Evolutionary conservation across 148 eudicot genomes (phyloP).

Genomic region (Rhododendron kiyosumense): DNA sequence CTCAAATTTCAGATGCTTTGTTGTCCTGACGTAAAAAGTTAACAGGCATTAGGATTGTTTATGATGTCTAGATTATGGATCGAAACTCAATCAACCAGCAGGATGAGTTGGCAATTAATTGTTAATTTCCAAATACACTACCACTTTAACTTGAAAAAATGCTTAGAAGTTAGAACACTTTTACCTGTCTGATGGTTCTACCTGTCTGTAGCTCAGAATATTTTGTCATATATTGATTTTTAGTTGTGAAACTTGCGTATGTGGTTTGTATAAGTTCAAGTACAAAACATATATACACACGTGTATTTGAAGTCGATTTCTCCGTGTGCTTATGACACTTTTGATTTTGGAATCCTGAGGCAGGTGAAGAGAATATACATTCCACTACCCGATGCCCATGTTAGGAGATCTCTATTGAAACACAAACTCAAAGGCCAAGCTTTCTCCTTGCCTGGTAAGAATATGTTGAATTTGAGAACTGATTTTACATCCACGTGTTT

Average conservation of each 20-base stretch:
- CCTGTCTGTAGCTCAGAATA: neutral
- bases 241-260: neutral
- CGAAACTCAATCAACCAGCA: neutral
- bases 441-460: conserved; percentile 86
- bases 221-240: neutral
- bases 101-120: neutral
- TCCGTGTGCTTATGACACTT: neutral
- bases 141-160: neutral
- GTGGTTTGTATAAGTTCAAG: neutral
- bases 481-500: neutral
- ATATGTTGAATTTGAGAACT: neutral
- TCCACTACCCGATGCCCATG: conserved; percentile 82
- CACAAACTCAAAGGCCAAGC: conserved; percentile 84
- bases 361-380: conserved; percentile 97
- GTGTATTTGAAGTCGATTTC: neutral
- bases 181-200: conserved; percentile 1
- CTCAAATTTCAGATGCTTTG: neutral
- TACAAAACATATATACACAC: neutral
- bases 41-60: neutral
- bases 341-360: conserved; percentile 14
- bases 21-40: neutral
- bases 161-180: neutral
- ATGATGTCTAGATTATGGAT: neutral
- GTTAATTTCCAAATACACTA: neutral
- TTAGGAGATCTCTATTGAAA: conserved; percentile 63